These are phyloP conservation scores for Ampelomyces quisqualis DNA, from an alignment of 2,329 filamentous ascomycete species.

Conservation along the genomic window DNA sequence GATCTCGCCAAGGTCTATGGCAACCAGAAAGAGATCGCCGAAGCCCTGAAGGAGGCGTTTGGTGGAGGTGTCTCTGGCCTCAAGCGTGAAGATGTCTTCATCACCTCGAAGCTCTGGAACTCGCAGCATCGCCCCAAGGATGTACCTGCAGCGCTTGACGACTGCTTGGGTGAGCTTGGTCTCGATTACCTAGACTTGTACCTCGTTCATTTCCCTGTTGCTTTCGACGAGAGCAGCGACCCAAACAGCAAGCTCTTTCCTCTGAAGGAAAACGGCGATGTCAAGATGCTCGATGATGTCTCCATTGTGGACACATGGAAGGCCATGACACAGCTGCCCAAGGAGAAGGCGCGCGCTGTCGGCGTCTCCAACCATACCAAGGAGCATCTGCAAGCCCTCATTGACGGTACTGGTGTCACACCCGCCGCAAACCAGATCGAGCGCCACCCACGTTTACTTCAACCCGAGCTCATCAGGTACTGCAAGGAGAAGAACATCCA, in stretches of 20 bases:
- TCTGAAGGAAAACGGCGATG: constrained; percentile 19
- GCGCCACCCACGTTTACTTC: constrained; percentile 32
- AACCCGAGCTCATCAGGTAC: constrained; percentile 32
- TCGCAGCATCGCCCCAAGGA: constrained; percentile 70
- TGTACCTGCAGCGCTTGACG: constrained; percentile 72
- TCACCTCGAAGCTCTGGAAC: constrained; percentile 84
- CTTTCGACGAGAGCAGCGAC: constrained; percentile 54
- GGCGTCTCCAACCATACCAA: constrained; percentile 36
- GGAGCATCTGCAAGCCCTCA: constrained; percentile 54
- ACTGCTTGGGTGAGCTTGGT: constrained; percentile 72
- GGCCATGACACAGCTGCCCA: constrained; percentile 45
- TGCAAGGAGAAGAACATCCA: constrained; percentile 36
- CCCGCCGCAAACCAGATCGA: constrained; percentile 37
- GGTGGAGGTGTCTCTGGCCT: constrained; percentile 51
- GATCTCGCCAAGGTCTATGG: constrained; percentile 36
- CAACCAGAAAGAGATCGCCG: constrained; percentile 35
- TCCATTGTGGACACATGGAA: constrained; percentile 41
- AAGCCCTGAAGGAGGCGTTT: constrained; percentile 32
- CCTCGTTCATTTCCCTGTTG: constrained; percentile 68
- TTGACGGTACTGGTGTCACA: constrained; percentile 45
- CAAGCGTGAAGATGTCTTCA: constrained; percentile 44
- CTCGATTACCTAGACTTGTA: constrained; percentile 89
- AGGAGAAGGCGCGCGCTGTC: constrained; percentile 35
- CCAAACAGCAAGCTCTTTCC: constrained; percentile 30
- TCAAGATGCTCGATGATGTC: constrained; percentile 58